Percentiles rank a stretch among this genome's conserved stretches.
phyloP scores from a whole-genome alignment of 225 moss, liverwort and hornwort species.

The Physcomitrellopsis africana region DNA sequence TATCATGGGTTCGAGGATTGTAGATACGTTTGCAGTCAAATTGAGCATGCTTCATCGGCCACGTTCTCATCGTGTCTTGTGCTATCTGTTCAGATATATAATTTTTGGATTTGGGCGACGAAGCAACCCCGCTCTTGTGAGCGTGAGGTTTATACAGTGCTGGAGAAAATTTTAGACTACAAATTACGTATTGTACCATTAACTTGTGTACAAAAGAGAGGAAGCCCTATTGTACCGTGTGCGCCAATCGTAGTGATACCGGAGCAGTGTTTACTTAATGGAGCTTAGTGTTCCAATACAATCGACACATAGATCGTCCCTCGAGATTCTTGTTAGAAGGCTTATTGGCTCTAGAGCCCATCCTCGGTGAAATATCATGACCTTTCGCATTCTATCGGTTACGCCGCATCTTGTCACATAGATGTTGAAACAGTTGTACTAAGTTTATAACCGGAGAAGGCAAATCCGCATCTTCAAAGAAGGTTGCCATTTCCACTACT shows the following conservation, averaged over 20 bases:
- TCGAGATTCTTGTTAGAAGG: not conserved
- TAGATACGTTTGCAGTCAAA: not conserved
- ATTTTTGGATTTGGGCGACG: not conserved
- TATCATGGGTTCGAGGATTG: too few species aligned
- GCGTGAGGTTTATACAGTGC: not conserved
- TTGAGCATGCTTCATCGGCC: not conserved
- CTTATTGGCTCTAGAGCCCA: too few species aligned
- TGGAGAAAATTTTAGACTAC: slow-evolving; percentile 9
- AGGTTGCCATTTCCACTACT: too few species aligned
- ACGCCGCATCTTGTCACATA: too few species aligned
- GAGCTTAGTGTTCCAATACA: not conserved
- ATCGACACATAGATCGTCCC: not conserved
- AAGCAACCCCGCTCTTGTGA: slow-evolving; percentile 21
- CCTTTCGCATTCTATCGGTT: too few species aligned
- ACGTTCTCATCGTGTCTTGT: slow-evolving; percentile 7
- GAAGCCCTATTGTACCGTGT: slow-evolving; percentile 27
- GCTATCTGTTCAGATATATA: slow-evolving; percentile 18
- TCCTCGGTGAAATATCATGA: too few species aligned
- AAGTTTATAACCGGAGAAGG: too few species aligned
- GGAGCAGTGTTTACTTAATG: not conserved
- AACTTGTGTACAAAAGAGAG: slow-evolving; percentile 32
- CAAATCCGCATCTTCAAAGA: too few species aligned
- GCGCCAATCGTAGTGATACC: slow-evolving; percentile 17
- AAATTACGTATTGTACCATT: slow-evolving; percentile 2
- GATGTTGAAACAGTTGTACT: too few species aligned